Base-by-base conservation (phyloP, 768 basidiomycete species). In the Suillus luteus region DNA sequence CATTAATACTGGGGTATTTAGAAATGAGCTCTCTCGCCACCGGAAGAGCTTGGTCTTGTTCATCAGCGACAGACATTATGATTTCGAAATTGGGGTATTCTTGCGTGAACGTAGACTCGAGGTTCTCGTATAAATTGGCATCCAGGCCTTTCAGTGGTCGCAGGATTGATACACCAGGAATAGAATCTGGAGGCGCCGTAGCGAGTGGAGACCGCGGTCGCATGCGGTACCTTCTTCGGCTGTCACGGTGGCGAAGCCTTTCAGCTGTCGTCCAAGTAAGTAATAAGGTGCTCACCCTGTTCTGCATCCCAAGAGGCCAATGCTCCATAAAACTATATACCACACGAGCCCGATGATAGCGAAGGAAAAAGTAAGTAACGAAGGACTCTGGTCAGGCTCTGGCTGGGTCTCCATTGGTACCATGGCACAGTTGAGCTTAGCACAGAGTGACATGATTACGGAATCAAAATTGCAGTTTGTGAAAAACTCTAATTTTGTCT, bases 121-220 rank as follows among this genome's bases (percentile, higher is more conserved):
- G 79, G 75, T 98, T 98, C 79, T 97, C 95, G 76, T 91, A 98
- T 22, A 99, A 84, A 74, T 99, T 99, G 63, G 90, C 86, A 76
- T 99, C 97, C 27, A 99, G 81, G 15, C 97, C 97, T 74, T 96
- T 96, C 59, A 99, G 82, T 8, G 97, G 97, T 54, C 97, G 87
- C 58, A 99, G 82, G 68, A 99, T 94, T 2, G 95, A 93, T 37
- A 99, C 96, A 22, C 95, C 96, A 12, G 95, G 95, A 3, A 85
- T 84, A 19, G 80, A 72, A 19, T 74, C 70, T 8, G 78, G 65
- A 11, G 80, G 73, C 35, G 84, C 79, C n/a, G 81, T 79, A 7
- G 85, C 77, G 40, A 85, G 79, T 37, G 86, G 88, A 7, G 88
- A 88, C 19, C 83, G 83, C 35, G 87, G 87, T 38, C 87, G 84